Percentiles rank a stretch among this genome's conserved stretches.
Evolutionary conservation across 148 eudicot species (phyloP).

Genomic region (Silene latifolia): DNA sequence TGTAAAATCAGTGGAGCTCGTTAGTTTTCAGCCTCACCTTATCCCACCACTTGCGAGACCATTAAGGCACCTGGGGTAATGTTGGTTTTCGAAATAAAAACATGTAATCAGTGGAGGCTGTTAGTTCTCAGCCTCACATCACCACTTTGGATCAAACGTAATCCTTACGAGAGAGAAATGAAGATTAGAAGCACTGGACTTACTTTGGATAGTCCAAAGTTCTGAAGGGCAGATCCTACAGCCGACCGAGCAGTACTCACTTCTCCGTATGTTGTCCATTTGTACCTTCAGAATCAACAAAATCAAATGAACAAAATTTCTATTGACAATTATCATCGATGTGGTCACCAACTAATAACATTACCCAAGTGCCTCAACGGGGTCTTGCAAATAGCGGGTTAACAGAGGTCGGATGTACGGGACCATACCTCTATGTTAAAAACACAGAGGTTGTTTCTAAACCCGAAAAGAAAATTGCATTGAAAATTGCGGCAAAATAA

Average conservation of each 20-base stretch:
- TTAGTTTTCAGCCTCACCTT: background rate
- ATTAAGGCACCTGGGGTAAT: background rate
- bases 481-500: background rate
- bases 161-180: background rate
- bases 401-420: background rate
- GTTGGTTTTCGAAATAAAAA: background rate
- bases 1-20: background rate
- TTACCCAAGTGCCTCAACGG: background rate
- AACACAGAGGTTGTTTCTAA: background rate
- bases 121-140: background rate
- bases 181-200: constrained; percentile 14
- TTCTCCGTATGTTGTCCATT: constrained; percentile 97
- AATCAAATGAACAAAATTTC: constrained; percentile 3
- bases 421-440: background rate
- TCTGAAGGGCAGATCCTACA: constrained; percentile 78
- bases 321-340: background rate
- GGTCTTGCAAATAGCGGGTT: background rate
- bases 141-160: background rate
- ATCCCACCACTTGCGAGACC: background rate
- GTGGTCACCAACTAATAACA: background rate
- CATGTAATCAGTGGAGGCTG: background rate
- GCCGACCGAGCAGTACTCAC: constrained; percentile 73
- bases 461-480: background rate
- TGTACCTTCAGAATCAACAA: constrained; percentile 53
- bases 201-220: constrained; percentile 64